Percentiles rank a stretch among this genome's conserved stretches.
phyloP scores from a whole-genome alignment of 2,329 filamentous ascomycete species.

The Lithohypha guttulata region DNA sequence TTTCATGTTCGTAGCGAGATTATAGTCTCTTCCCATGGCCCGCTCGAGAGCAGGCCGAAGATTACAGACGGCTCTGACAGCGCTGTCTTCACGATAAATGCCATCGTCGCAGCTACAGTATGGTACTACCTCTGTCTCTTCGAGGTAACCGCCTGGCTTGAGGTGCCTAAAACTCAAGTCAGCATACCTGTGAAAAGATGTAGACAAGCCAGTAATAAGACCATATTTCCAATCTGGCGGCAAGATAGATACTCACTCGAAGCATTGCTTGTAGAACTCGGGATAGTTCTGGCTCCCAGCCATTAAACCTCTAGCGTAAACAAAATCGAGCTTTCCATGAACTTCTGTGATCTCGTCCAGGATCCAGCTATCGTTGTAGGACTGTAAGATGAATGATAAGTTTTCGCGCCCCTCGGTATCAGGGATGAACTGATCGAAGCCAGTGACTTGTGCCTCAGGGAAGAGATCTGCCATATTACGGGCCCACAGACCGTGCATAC shows the following conservation, averaged over 20 bases:
- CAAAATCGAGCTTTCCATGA: conserved; percentile 30
- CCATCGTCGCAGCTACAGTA: conserved; percentile 2
- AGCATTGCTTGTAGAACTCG: conserved; percentile 27
- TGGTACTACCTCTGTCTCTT: conserved; percentile 5
- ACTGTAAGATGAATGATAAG: conserved; percentile 26
- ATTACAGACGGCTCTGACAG: background rate
- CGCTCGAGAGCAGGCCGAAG: background rate
- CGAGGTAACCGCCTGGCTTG: conserved; percentile 9
- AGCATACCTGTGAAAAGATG: background rate
- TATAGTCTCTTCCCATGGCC: background rate
- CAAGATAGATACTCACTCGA: conserved; percentile 21
- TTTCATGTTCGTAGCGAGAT: conserved; percentile 4
- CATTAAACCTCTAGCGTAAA: conserved; percentile 32
- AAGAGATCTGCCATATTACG: conserved; percentile 25
- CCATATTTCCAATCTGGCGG: background rate
- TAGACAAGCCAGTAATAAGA: background rate
- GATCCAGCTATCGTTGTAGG: conserved; percentile 28
- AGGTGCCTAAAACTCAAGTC: conserved; percentile 2
- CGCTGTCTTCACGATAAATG: background rate
- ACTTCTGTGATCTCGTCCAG: conserved; percentile 20
- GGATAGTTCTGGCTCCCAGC: conserved; percentile 28
- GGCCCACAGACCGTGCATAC: conserved; percentile 25
- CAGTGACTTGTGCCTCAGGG: conserved; percentile 26
- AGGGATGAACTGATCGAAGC: conserved; percentile 29
- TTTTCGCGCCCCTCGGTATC: conserved; percentile 24